Evolutionary conservation across 2,329 filamentous ascomycete genomes (phyloP), one percentile per base, ranked within the genome.

Genomic region (Orbilia brochopaga): DNA sequence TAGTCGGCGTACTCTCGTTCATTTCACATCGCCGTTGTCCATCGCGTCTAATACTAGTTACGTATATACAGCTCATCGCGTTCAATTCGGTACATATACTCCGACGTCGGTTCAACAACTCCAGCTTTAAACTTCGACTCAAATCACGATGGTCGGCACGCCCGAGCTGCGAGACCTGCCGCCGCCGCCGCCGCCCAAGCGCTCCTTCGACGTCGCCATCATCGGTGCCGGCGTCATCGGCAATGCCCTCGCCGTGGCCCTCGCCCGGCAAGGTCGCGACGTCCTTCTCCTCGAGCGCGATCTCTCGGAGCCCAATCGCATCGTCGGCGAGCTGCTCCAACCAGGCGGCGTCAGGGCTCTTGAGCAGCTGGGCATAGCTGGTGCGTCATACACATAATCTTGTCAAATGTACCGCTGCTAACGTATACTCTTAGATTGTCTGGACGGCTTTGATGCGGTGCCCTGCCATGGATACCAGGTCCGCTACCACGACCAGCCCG

Each of bases 321-420:
- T 99, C 75, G 92, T 99, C 53, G 94, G 94, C 76, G 94, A 99
- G 82, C 82, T 99, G 74, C 82, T 99, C 76, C 94, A 99, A 80
- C 94, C 94, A 0, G 94, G 94, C 56, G 94, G 94, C 55, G 88
- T 96, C 35, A 83, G 86, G 58, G 90, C 94, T 6, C 83, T 99
- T 77, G 85, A 88, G 77, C 87, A 90, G 78, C 82, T 99, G 55
- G 94, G 94, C 1, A 81, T 99, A 74, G 84, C 83, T 61, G 75
- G 76, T 75, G 55, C 42, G 69, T 58, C 44, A 1, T 27, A 7
- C 13, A 23, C 8, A 11, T 54, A 30, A 3, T 8, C 27, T 32
- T 8, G n/a, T n/a, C n/a, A n/a, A n/a, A n/a, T n/a, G n/a, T n/a
- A n/a, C n/a, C n/a, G n/a, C n/a, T n/a, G n/a, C n/a, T n/a, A n/a